phyloP scores from a whole-genome alignment of 2,329 filamentous ascomycete genomes.

The Stachybotrys elegans region DNA sequence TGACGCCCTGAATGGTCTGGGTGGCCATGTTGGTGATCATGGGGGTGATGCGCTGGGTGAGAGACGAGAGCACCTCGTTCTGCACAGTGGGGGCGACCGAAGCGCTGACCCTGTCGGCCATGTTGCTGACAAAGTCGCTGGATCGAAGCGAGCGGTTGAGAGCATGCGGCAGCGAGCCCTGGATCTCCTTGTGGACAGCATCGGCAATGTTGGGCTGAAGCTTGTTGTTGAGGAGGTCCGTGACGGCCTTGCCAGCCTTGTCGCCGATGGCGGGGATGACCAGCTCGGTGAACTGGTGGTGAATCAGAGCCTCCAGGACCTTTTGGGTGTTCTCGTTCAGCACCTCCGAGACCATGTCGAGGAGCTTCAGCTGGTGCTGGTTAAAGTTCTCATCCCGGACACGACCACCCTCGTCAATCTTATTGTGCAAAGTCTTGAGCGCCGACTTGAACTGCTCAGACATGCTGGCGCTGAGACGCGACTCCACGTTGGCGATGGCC shows the following conservation, averaged over 20 bases:
- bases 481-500: slow-evolving; percentile 50
- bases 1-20: slow-evolving; percentile 62
- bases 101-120: slow-evolving; percentile 64
- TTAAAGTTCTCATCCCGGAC: slow-evolving; percentile 47
- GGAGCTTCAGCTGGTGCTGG: slow-evolving; percentile 46
- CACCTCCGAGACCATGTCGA: slow-evolving; percentile 55
- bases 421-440: slow-evolving; percentile 57
- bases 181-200: slow-evolving; percentile 67
- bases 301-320: slow-evolving; percentile 71
- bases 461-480: slow-evolving; percentile 43
- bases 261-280: slow-evolving; percentile 72
- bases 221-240: slow-evolving; percentile 65
- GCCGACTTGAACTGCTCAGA: slow-evolving; percentile 50
- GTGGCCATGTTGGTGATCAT: slow-evolving; percentile 60
- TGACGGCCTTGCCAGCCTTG: slow-evolving; percentile 61
- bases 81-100: slow-evolving; percentile 66
- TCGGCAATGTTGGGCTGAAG: slow-evolving; percentile 63
- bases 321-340: slow-evolving; percentile 62
- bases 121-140: slow-evolving; percentile 64
- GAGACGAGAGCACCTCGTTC: slow-evolving; percentile 55
- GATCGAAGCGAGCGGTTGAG: slow-evolving; percentile 54
- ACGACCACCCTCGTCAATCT: slow-evolving; percentile 59
- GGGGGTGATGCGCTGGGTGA: slow-evolving; percentile 62
- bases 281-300: slow-evolving; percentile 66
- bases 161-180: slow-evolving; percentile 63